Evolutionary conservation across 1,139 yeast genomes (phyloP).

Genomic region (Blastobotrys indianensis): DNA sequence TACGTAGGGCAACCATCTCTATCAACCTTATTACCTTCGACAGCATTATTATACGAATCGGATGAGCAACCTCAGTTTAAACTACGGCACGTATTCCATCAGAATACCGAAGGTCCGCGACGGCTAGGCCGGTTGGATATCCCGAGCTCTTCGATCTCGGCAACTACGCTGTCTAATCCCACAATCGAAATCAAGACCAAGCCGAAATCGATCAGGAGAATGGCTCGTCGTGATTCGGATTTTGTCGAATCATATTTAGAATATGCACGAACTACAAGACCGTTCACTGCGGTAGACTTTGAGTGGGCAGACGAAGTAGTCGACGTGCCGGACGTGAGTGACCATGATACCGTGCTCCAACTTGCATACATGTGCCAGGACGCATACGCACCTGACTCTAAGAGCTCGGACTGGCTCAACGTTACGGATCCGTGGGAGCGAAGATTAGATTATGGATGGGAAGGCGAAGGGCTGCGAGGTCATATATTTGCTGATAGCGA

Average conservation of each 20-base stretch:
- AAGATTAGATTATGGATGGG: conserved; percentile 68
- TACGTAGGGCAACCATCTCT: no score
- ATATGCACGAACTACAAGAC: conserved; percentile 41
- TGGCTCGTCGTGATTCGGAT: conserved; percentile 56
- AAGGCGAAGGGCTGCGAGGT: conserved; percentile 76
- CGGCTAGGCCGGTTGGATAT: conserved; percentile 20
- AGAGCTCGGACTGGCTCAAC: conserved; percentile 84
- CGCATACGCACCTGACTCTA: conserved; percentile 79
- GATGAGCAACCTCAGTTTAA: conserved; percentile 8
- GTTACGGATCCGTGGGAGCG: conserved; percentile 57
- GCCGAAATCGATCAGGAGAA: conserved; percentile 38
- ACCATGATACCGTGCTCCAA: conserved; percentile 63
- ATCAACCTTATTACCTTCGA: neutral
- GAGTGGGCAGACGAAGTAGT: conserved; percentile 34
- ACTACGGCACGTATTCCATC: conserved; percentile 22
- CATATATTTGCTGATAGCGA: conserved; percentile 74
- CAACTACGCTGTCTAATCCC: neutral
- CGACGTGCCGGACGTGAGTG: conserved; percentile 65
- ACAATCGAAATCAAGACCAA: conserved; percentile 1
- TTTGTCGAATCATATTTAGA: conserved; percentile 59
- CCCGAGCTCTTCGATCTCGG: neutral
- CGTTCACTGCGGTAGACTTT: conserved; percentile 19
- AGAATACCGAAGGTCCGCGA: conserved; percentile 17
- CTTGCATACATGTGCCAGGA: conserved; percentile 85
- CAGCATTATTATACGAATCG: neutral